Evolutionary conservation across 345 rosid species (phyloP), one percentile per base, ranked within the genome.

Genomic region (Camelina laxa): DNA sequence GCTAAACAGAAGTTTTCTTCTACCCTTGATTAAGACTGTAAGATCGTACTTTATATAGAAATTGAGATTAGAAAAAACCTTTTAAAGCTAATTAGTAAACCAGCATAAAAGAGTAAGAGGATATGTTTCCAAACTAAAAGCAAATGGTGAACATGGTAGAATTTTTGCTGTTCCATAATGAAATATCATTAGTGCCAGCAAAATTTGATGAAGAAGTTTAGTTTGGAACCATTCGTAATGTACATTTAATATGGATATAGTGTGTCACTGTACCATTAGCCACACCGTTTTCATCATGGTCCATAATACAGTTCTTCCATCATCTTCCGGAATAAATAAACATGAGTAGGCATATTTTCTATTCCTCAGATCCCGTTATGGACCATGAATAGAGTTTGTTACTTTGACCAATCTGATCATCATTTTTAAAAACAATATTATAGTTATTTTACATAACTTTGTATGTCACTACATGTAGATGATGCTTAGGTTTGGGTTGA

Each of bases 151-250:
- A 22, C 16, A 20, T 38, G 6, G 1, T 7, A 3, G 38, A 45
- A 56, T 35, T 31, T 55, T 20, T 7, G 14, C 30, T 20, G 27
- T 20, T 19, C 5, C 22, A 21, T 31, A 33, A 19, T 65, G 50
- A 56, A 33, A 57, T 45, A 57, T 45, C 42, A 67, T 66, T 58
- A 74, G 48, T 73, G 72, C 50, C 58, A 47, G 20, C 71, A 65
- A 73, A 45, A 11, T 20, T 45, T 35, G 77, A 65, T 65, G 50
- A 65, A 73, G 30, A 35, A 64, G 57, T 64, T 64, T 64, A 11
- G 64, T 56, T 20, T 33, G 36, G 35, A 63, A 31, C 57, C 33
- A 11, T 35, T 20, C 65, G 47, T 49, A 39, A n/a, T 47, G 54
- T 49, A 17, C 65, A 65, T 74, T 74, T 56, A 74, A 56, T 65